Percentiles rank a stretch among this genome's conserved stretches.
Conservation (phyloP, 306 rosid genomes). For the Rosa persica region DNA sequence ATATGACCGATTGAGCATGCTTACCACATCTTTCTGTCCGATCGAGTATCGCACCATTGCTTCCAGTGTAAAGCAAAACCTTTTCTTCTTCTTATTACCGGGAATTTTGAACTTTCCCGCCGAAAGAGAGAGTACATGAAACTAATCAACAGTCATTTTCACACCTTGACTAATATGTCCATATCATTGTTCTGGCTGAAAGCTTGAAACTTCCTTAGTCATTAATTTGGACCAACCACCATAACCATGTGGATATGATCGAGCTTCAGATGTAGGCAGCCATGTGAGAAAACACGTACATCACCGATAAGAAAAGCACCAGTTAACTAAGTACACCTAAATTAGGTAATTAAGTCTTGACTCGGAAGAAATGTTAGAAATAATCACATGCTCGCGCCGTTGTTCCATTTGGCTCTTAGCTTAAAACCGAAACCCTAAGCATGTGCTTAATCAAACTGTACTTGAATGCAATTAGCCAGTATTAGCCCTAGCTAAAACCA, state of each 20-base stretch:
- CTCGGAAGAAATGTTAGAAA: not conserved
- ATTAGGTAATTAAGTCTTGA: not conserved
- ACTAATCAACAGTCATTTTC: not conserved
- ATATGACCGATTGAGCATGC: not conserved
- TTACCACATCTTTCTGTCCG: not conserved
- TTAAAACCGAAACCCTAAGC: not conserved
- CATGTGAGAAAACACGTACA: not conserved
- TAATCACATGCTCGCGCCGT: not conserved
- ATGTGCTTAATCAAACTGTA: not conserved
- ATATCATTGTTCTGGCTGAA: not conserved
- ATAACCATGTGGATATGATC: not conserved
- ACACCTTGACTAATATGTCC: not conserved
- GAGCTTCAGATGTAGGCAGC: not conserved
- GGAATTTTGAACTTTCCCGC: slow-evolving; percentile 10
- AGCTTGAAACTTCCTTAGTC: not conserved
- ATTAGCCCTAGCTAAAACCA: not conserved
- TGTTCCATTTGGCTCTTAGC: not conserved
- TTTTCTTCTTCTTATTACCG: not conserved
- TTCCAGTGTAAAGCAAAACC: slow-evolving; percentile 3
- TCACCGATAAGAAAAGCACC: not conserved
- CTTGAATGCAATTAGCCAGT: not conserved
- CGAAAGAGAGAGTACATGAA: not conserved
- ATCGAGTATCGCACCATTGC: not conserved
- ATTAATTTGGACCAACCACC: not conserved
- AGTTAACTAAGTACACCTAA: not conserved